These are phyloP conservation scores for Novymonas esmeraldas DNA, from an alignment of 208 protist species.

Conservation along the genomic window DNA sequence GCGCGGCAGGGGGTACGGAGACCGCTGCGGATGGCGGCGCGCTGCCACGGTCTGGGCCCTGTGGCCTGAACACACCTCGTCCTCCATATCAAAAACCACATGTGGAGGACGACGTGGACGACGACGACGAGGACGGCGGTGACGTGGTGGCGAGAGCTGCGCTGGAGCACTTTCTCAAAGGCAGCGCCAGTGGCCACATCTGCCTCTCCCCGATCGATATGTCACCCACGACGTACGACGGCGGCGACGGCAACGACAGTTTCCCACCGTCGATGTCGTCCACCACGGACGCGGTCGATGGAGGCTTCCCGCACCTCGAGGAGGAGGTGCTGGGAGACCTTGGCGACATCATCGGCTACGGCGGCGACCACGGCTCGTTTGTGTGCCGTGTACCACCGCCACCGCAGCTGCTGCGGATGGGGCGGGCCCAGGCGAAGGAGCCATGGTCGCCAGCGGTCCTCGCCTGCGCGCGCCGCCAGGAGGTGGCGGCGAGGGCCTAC, in stretches of 20 bases:
- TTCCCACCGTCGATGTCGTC: neutral
- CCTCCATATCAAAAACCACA: constrained; percentile 7
- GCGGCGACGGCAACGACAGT: neutral
- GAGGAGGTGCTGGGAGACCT: constrained; percentile 28
- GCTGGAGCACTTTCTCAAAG: constrained; percentile 14
- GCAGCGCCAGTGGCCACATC: neutral
- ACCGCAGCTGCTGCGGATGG: constrained; percentile 2
- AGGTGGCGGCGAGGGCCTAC: constrained; percentile 19
- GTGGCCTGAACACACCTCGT: neutral
- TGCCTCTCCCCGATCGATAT: neutral
- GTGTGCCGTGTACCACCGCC: constrained; percentile 57
- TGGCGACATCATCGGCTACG: constrained; percentile 56
- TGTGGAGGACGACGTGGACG: constrained; percentile 31
- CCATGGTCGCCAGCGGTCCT: neutral
- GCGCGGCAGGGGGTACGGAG: neutral
- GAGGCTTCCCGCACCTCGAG: constrained; percentile 7
- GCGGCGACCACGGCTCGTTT: constrained; percentile 70
- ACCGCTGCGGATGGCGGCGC: neutral
- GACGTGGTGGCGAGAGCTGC: constrained; percentile 3
- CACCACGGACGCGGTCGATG: neutral
- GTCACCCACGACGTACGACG: neutral
- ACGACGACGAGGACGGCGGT: neutral
- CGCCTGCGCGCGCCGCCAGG: no score
- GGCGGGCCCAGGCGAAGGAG: neutral
- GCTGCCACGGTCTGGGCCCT: neutral